Evolutionary conservation across 2,329 filamentous ascomycete species (phyloP).

Genomic region (Rutstroemia sp.): DNA sequence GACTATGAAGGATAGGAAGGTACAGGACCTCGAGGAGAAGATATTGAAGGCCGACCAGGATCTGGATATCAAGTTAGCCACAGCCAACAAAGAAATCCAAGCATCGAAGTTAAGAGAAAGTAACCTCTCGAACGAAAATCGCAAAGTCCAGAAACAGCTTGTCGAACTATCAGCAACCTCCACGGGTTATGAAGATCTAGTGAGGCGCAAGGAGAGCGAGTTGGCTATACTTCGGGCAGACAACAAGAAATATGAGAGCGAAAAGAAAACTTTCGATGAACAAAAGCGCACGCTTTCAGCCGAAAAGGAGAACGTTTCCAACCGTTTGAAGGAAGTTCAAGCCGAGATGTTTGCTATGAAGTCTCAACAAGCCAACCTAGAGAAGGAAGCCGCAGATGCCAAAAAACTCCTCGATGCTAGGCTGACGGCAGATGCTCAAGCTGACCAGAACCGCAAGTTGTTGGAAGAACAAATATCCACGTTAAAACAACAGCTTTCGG

Average conservation of each 20-base stretch:
- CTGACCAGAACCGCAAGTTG: constrained; percentile 70
- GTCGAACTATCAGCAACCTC: constrained; percentile 83
- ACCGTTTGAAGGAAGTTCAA: constrained; percentile 73
- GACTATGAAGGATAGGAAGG: constrained; percentile 79
- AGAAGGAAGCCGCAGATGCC: constrained; percentile 83
- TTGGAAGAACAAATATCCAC: constrained; percentile 82
- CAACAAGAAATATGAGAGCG: constrained; percentile 73
- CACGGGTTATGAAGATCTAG: constrained; percentile 89
- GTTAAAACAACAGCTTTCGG: constrained; percentile 77
- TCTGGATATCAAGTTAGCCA: constrained; percentile 74
- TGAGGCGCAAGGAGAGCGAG: constrained; percentile 91
- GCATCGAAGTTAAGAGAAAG: constrained; percentile 65
- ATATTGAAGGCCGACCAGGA: constrained; percentile 83
- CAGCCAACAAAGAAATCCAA: constrained; percentile 72
- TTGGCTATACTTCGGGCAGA: constrained; percentile 78
- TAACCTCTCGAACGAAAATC: constrained; percentile 72
- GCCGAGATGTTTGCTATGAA: constrained; percentile 82
- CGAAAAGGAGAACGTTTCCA: constrained; percentile 73
- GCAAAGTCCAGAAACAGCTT: constrained; percentile 75
- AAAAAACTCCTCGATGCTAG: constrained; percentile 81
- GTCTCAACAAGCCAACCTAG: constrained; percentile 74
- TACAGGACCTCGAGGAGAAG: constrained; percentile 78
- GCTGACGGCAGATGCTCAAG: constrained; percentile 82
- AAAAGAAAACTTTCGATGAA: constrained; percentile 69
- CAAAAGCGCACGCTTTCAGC: constrained; percentile 64